These are phyloP conservation scores for Blastomyces gilchristii DNA, from an alignment of 2,329 filamentous ascomycete species.

Conservation along the genomic window DNA sequence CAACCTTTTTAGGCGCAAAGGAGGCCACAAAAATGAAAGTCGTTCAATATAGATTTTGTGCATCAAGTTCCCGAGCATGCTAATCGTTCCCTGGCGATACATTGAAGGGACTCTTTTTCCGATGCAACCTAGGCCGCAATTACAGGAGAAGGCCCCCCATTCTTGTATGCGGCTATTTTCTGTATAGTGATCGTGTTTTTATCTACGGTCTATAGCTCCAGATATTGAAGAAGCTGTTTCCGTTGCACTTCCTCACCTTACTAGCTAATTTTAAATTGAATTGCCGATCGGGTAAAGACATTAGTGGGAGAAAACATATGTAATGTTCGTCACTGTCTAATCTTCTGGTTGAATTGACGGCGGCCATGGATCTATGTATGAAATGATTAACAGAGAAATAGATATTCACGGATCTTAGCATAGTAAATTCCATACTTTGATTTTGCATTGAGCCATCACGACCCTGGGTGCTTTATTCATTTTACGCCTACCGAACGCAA, in stretches of 20 bases:
- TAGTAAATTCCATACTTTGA: neutral
- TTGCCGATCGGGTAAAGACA: constrained; percentile 72
- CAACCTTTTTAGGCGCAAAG: constrained; percentile 22
- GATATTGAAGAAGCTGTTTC: constrained; percentile 55
- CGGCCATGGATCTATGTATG: neutral
- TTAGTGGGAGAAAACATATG: constrained; percentile 81
- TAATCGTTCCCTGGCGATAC: constrained; percentile 91
- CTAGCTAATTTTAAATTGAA: constrained; percentile 60
- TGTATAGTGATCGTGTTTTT: constrained; percentile 90
- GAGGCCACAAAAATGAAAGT: neutral
- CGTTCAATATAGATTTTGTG: constrained; percentile 23
- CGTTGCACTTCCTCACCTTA: constrained; percentile 80
- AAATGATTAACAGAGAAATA: neutral
- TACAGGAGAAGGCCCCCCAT: constrained; percentile 65
- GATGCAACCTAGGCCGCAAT: constrained; percentile 57
- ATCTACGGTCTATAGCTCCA: constrained; percentile 42
- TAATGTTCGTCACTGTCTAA: constrained; percentile 48
- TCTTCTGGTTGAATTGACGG: neutral
- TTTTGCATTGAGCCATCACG: neutral
- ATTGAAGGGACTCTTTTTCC: constrained; percentile 72
- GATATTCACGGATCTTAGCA: neutral
- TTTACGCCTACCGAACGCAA: no score
- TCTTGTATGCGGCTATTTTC: constrained; percentile 52
- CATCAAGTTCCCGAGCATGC: constrained; percentile 74
- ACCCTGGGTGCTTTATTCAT: neutral